Evolutionary conservation across 2,329 filamentous ascomycete species (phyloP).

Genomic region (Fusarium tjaetaba): DNA sequence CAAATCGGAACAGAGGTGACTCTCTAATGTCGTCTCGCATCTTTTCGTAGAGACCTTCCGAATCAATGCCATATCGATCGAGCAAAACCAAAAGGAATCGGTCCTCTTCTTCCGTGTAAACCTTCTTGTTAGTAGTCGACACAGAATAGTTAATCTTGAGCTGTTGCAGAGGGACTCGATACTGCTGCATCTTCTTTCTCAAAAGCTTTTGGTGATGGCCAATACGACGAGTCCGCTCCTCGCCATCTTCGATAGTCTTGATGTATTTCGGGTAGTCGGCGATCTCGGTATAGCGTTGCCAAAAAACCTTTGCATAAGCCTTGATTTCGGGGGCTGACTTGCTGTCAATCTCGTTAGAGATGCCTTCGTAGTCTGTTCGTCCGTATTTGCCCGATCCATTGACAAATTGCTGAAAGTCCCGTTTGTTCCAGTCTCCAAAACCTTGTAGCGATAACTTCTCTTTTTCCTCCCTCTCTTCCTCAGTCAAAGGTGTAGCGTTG

Average conservation of each 20-base stretch:
- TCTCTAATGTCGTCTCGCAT: constrained; percentile 98
- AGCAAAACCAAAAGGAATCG: constrained; percentile 93
- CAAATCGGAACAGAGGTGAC: constrained; percentile 93
- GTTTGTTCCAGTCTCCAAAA: constrained; percentile 94
- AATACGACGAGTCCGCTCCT: constrained; percentile 87
- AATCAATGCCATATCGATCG: constrained; percentile 91
- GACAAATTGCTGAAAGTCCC: constrained; percentile 98
- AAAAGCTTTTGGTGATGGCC: constrained; percentile 94
- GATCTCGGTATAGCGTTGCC: constrained; percentile 93
- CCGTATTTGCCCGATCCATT: constrained; percentile 95
- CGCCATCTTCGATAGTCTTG: constrained; percentile 88
- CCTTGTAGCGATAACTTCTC: constrained; percentile 82
- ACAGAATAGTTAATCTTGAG: constrained; percentile 99
- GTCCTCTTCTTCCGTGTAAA: constrained; percentile 98
- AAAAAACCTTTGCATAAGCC: constrained; percentile 93
- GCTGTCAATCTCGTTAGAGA: constrained; percentile 89
- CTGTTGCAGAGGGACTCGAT: constrained; percentile 96
- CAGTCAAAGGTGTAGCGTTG: constrained; percentile 85
- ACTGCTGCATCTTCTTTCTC: constrained; percentile 94
- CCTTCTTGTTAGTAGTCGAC: constrained; percentile 99
- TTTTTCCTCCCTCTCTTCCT: constrained; percentile 91
- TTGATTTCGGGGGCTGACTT: constrained; percentile 88
- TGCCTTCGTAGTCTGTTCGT: constrained; percentile 83
- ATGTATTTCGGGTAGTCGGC: constrained; percentile 89
- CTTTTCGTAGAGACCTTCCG: constrained; percentile 87